These are phyloP conservation scores for Metroxylon sagu DNA, from an alignment of 176 grass and related monocot genomes.

Conservation along the genomic window DNA sequence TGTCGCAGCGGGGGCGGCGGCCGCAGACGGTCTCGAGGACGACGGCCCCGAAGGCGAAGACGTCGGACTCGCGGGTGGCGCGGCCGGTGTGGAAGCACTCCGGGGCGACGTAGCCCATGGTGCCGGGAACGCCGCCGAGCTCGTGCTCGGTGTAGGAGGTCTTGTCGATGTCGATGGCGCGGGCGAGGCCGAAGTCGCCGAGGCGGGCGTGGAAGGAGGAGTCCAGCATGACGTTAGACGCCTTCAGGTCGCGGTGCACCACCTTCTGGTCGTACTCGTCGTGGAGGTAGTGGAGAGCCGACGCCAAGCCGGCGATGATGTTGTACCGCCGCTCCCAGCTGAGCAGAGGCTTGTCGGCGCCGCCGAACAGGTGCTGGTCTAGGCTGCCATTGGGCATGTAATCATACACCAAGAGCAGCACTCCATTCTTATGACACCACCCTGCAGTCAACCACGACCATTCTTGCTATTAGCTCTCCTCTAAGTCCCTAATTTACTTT, in stretches of 20 bases:
- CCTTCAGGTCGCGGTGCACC: constrained; percentile 97
- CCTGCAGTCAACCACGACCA: constrained; percentile 20
- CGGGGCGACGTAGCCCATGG: constrained; percentile 78
- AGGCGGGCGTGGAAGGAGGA: constrained; percentile 65
- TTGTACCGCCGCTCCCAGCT: constrained; percentile 63
- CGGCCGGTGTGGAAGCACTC: constrained; percentile 96
- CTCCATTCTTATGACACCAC: constrained; percentile 68
- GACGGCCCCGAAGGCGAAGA: constrained; percentile 72
- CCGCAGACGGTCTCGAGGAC: constrained; percentile 62
- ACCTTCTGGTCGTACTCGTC: constrained; percentile 84
- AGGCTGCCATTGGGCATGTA: constrained; percentile 82
- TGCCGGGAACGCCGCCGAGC: constrained; percentile 47
- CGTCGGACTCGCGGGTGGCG: constrained; percentile 80
- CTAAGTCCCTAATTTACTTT: no score
- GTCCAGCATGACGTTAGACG: constrained; percentile 97
- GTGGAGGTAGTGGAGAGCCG: constrained; percentile 85
- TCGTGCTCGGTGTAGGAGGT: constrained; percentile 83
- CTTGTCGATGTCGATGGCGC: constrained; percentile 76
- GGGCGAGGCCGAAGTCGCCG: constrained; percentile 92
- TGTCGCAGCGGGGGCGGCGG: constrained; percentile 46
- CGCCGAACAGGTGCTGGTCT: constrained; percentile 42
- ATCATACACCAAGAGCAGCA: constrained; percentile 67
- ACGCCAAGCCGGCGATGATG: constrained; percentile 51
- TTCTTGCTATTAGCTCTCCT: no score
- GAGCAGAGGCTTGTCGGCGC: constrained; percentile 13